Conservation (phyloP, 768 basidiomycete species). For the Rossbeevera mucosa region DNA sequence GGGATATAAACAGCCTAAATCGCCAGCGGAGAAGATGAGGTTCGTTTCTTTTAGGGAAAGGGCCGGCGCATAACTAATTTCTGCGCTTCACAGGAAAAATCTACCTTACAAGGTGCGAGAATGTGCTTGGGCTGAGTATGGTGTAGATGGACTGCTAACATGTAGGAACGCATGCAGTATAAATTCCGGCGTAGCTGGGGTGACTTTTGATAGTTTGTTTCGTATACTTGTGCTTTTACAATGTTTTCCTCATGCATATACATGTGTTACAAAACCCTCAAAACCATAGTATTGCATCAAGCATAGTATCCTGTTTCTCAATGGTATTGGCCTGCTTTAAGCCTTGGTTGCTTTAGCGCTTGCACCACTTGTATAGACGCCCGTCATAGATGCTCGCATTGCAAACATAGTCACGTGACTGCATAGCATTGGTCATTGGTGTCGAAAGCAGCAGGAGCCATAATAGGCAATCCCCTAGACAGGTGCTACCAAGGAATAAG, state of each 20-base stretch:
- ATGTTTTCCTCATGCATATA: slow-evolving; percentile 7
- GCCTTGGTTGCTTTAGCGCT: too few relatives aligned
- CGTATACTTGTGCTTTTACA: background rate
- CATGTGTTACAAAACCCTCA: slow-evolving; percentile 28
- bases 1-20: slow-evolving; percentile 70
- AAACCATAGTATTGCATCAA: too few relatives aligned
- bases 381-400: too few relatives aligned
- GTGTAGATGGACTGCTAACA: slow-evolving; percentile 41
- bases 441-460: too few relatives aligned
- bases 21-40: slow-evolving; percentile 74
- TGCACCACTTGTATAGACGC: too few relatives aligned
- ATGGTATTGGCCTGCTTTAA: too few relatives aligned
- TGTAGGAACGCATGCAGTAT: slow-evolving; percentile 68
- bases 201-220: slow-evolving; percentile 55
- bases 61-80: background rate
- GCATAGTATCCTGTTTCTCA: too few relatives aligned
- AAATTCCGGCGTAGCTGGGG: slow-evolving; percentile 88
- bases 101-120: slow-evolving; percentile 79
- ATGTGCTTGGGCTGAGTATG: slow-evolving; percentile 2
- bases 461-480: too few relatives aligned
- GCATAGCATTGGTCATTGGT: too few relatives aligned
- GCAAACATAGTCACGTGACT: too few relatives aligned
- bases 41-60: slow-evolving; percentile 23
- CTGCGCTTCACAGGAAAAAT: slow-evolving; percentile 51
- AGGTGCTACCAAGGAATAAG: too few relatives aligned